Percentiles rank a stretch among this genome's conserved stretches.
Conservation (phyloP, 257 asterid genomes). For the Salvia hispanica region DNA sequence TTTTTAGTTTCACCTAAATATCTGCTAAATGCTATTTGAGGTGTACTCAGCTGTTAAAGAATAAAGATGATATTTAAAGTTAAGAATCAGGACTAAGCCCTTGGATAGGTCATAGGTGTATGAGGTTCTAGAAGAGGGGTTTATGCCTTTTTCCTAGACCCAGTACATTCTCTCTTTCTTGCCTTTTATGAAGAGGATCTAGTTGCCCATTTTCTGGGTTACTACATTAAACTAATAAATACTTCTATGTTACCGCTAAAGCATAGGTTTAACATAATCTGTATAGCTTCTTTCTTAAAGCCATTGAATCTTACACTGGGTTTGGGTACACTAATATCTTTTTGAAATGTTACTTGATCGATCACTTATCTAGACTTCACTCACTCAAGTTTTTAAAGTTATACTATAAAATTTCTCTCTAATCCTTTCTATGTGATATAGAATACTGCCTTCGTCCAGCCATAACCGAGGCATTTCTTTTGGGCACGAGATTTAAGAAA, state of each 20-base stretch:
- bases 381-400: constrained; percentile 14
- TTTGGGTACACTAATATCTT: constrained; percentile 16
- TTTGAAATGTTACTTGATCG: background rate
- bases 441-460: too few relatives aligned
- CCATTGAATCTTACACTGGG: constrained; percentile 1
- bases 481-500: too few relatives aligned
- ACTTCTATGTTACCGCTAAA: constrained; percentile 8
- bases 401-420: background rate
- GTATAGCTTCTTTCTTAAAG: too few relatives aligned
- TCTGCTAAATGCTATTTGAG: constrained; percentile 8
- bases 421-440: too few relatives aligned
- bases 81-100: too few relatives aligned
- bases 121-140: constrained; percentile 4
- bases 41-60: background rate
- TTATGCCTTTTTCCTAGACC: background rate
- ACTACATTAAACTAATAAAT: constrained; percentile 5
- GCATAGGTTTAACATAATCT: too few relatives aligned
- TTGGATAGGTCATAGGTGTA: too few relatives aligned
- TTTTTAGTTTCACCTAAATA: background rate
- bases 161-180: background rate
- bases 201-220: constrained; percentile 5
- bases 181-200: background rate
- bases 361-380: constrained; percentile 16
- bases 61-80: too few relatives aligned
- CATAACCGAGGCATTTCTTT: too few relatives aligned